Evolutionary conservation across 108 stramenopile species (phyloP).

Genomic region (Cyclotella kingstonii): DNA sequence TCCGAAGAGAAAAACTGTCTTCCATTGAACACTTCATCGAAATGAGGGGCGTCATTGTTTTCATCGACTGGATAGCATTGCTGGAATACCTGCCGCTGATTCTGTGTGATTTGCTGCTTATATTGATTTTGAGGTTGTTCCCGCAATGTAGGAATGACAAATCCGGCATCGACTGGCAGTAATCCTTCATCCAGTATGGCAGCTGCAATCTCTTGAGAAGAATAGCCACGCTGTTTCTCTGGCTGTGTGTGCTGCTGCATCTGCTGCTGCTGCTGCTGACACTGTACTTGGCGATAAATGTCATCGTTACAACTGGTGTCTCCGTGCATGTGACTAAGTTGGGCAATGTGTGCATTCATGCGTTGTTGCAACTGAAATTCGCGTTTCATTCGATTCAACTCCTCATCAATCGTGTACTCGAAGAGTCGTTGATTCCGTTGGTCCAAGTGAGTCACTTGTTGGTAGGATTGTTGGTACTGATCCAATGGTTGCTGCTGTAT

Average conservation of each 20-base stretch:
- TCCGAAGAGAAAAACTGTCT: constrained; percentile 26
- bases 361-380: constrained; percentile 21
- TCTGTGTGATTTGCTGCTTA: constrained; percentile 9
- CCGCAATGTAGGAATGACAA: constrained; percentile 27
- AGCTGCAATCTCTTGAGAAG: constrained; percentile 12
- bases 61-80: constrained; percentile 10
- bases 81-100: constrained; percentile 18
- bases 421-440: background rate
- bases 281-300: constrained; percentile 7
- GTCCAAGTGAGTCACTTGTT: constrained; percentile 4
- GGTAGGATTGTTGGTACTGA: constrained; percentile 14
- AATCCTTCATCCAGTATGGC: constrained; percentile 16
- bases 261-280: constrained; percentile 14
- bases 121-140: constrained; percentile 2
- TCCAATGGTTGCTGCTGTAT: constrained; percentile 12
- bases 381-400: constrained; percentile 11
- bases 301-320: constrained; percentile 7
- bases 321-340: constrained; percentile 7
- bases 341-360: constrained; percentile 8
- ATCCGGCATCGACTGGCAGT: constrained; percentile 27
- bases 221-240: constrained; percentile 11
- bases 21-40: constrained; percentile 5
- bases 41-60: constrained; percentile 3
- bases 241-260: constrained; percentile 9
- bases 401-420: constrained; percentile 7